Percentiles rank a stretch among this genome's conserved stretches.
Conservation (phyloP, 805 yeast genomes). For the Hanseniaspora guilliermondii region DNA sequence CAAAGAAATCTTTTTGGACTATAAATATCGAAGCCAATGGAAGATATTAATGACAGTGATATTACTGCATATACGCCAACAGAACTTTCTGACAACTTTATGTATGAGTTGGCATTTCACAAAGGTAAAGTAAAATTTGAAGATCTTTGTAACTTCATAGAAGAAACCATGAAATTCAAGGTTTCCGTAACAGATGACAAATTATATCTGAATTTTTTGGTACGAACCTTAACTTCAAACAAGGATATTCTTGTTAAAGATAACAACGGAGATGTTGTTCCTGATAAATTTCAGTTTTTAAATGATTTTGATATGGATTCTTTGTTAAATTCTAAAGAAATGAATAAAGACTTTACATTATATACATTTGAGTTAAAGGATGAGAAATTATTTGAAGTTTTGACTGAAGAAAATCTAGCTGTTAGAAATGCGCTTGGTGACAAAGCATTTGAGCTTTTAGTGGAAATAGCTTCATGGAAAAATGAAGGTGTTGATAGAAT, state of each 20-base stretch:
- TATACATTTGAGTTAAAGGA: conserved; percentile 34
- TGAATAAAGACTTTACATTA: not conserved
- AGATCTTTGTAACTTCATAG: conserved; percentile 12
- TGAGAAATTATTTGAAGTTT: conserved; percentile 43
- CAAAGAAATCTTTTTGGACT: too few species aligned
- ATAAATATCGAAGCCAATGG: not conserved
- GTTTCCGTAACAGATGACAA: conserved; percentile 1
- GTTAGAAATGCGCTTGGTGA: conserved; percentile 44
- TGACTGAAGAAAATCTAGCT: conserved; percentile 42
- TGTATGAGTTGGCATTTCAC: conserved; percentile 25
- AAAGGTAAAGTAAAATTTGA: conserved; percentile 22
- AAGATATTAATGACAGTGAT: not conserved
- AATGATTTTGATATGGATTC: not conserved
- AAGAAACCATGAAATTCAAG: conserved; percentile 12
- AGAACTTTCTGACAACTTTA: conserved; percentile 22
- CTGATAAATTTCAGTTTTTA: not conserved
- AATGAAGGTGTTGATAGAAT: conserved; percentile 47
- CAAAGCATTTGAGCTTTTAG: conserved; percentile 41
- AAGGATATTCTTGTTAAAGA: not conserved
- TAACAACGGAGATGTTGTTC: not conserved
- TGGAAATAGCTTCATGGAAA: conserved; percentile 48
- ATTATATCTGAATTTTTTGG: not conserved
- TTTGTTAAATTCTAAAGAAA: conserved; percentile 1
- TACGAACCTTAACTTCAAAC: not conserved
- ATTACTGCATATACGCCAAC: conserved; percentile 21